phyloP scores from a whole-genome alignment of 2,329 filamentous ascomycete species.

The Aspergillus sp. region DNA sequence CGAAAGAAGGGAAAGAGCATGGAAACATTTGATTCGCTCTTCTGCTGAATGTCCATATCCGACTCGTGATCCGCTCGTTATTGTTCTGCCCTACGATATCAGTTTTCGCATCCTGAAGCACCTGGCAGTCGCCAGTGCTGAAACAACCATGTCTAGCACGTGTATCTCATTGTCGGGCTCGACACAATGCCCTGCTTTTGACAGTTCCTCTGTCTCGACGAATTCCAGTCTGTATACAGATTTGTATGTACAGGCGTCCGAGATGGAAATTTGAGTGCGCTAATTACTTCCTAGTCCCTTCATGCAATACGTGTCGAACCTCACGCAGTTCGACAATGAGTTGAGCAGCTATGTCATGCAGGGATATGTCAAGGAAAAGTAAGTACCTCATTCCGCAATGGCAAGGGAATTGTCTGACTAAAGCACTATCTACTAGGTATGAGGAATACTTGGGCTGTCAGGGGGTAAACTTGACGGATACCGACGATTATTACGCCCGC shows the following conservation, averaged over 20 bases:
- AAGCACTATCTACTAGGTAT: conserved; percentile 62
- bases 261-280: conserved; percentile 29
- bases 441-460: conserved; percentile 77
- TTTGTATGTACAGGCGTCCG: conserved; percentile 59
- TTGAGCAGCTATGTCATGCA: conserved; percentile 72
- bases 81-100: background rate
- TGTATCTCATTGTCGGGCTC: conserved; percentile 73
- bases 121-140: background rate
- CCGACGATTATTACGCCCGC: conserved; percentile 82
- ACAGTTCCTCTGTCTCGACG: conserved; percentile 70
- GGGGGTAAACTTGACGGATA: conserved; percentile 73
- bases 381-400: conserved; percentile 35
- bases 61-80: background rate
- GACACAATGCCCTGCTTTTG: conserved; percentile 71
- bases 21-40: conserved; percentile 8
- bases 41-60: conserved; percentile 6
- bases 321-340: conserved; percentile 72
- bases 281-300: conserved; percentile 67
- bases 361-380: conserved; percentile 78
- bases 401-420: conserved; percentile 5
- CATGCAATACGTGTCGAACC: conserved; percentile 75
- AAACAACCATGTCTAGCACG: conserved; percentile 37
- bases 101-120: background rate
- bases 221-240: conserved; percentile 58
- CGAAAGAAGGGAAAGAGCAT: conserved; percentile 13